These are phyloP conservation scores for Symbiodinium natans DNA, from an alignment of 73 alveolate species.

Conservation along the genomic window DNA sequence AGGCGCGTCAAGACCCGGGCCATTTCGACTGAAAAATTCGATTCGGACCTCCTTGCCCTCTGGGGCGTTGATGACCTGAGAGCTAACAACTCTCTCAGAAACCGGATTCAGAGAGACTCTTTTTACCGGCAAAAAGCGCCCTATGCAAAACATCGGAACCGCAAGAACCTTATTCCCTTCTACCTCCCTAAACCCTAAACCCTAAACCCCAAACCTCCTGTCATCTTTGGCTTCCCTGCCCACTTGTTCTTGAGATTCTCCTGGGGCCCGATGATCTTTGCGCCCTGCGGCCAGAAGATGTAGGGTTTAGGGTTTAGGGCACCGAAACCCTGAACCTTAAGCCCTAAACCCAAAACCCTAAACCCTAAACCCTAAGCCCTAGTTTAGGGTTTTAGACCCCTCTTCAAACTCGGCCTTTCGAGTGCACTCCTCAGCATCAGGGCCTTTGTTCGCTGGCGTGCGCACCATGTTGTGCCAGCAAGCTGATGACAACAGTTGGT, in stretches of 20 bases:
- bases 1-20: not conserved
- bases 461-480: not conserved
- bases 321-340: too few relatives aligned
- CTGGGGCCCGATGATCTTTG: conserved; percentile 79
- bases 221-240: conserved; percentile 27
- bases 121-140: not conserved
- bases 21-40: conserved; percentile 78
- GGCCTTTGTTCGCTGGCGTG: conserved; percentile 11
- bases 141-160: not conserved
- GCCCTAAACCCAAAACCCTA: too few relatives aligned
- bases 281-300: conserved; percentile 49
- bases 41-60: conserved; percentile 79
- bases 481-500: not conserved
- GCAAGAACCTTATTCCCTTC: not conserved
- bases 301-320: too few relatives aligned
- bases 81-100: too few relatives aligned
- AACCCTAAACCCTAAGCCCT: too few relatives aligned
- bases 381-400: too few relatives aligned
- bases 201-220: too few relatives aligned
- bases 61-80: conserved; percentile 65
- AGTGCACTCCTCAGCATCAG: conserved; percentile 53
- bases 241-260: conserved; percentile 56
- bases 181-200: too few relatives aligned
- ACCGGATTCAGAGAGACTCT: too few relatives aligned
- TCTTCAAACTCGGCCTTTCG: conserved; percentile 22